Base-by-base conservation (phyloP, 768 basidiomycete species). In the Pulveroboletus sp. region DNA sequence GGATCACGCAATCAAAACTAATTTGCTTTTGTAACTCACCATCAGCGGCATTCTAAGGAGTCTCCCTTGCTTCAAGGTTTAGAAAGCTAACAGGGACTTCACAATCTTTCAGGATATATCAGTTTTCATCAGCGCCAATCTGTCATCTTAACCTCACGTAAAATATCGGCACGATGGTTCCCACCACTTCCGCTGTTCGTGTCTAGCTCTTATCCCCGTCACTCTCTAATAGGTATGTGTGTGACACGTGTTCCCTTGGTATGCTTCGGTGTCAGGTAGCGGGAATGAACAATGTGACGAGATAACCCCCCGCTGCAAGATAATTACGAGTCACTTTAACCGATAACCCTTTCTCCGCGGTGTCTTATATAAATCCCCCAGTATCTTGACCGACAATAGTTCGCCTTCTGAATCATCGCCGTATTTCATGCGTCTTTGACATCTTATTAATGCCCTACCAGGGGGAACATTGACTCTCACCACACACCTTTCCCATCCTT, bases 111-210 rank as follows among this genome's bases (percentile, higher is more conserved):
- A 26, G 35, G 50, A 53, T 41, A 56, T 36, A 47, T 52, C 29
- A 31, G 45, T 44, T 42, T 19, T 34, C 17, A 45, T 26, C 41
- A 51, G 51, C 43, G 51, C 32, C 29, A 38, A 48, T 63, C 50
- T 55, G 47, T n/a, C 57, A 49, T 49, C 38, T 31, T 16, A n/a
- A 13, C 19, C 20, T 50, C 60, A 56, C 62, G 62, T 62, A 62
- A 64, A 62, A 55, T 45, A 23, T 36, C 44, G 37, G 39, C 39
- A 39, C 29, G 44, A 19, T 40, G 26, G 23, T 54, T 63, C 61
- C 40, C 61, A 63, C 60, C 60, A 19, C 51, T 37, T 31, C 27
- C 27, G 32, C 26, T 12, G 30, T 34, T 38, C 34, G n/a, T 17
- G n/a, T n/a, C n/a, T 22, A 36, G 41, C 35, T 51, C 39, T 45